These are phyloP conservation scores for Quercus mongolica DNA, from an alignment of 306 rosid genomes.

Conservation along the genomic window DNA sequence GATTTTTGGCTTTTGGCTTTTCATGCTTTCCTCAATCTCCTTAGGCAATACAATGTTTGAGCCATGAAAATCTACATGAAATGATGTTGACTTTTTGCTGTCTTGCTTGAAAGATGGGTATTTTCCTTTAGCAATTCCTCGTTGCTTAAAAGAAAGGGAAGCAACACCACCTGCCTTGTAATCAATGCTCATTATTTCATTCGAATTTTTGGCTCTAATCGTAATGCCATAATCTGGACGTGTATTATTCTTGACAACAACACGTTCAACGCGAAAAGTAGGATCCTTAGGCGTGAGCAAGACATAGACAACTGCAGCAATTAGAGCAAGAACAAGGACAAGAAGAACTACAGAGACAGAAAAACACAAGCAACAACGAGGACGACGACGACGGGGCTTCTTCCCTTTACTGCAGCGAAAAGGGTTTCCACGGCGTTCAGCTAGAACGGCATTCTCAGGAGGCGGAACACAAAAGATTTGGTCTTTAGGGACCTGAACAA, in stretches of 20 bases:
- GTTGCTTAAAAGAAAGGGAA: constrained; percentile 28
- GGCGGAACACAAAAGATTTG: constrained; percentile 66
- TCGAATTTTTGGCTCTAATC: constrained; percentile 30
- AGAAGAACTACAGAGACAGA: constrained; percentile 7
- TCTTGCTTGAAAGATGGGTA: constrained; percentile 35
- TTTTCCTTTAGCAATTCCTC: constrained; percentile 25
- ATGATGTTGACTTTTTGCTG: neutral
- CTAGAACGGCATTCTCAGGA: constrained; percentile 39
- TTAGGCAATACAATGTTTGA: constrained; percentile 20
- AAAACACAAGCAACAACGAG: neutral
- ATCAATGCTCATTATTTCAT: constrained; percentile 20
- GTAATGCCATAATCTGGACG: constrained; percentile 16
- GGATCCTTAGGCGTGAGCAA: constrained; percentile 30
- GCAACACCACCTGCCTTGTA: constrained; percentile 37
- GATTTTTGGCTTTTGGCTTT: neutral
- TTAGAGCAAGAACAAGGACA: constrained; percentile 3
- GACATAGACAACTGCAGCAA: constrained; percentile 15
- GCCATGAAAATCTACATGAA: constrained; percentile 14
- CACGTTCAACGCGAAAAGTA: constrained; percentile 15
- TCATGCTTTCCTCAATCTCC: constrained; percentile 31
- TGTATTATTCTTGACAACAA: constrained; percentile 5
- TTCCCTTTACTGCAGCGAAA: neutral
- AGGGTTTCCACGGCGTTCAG: constrained; percentile 17
- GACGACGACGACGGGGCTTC: neutral
- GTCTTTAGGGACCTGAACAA: constrained; percentile 68